Conservation (phyloP, 192 early-diverging fungal species). For the Allomyces macrogynus region DNA sequence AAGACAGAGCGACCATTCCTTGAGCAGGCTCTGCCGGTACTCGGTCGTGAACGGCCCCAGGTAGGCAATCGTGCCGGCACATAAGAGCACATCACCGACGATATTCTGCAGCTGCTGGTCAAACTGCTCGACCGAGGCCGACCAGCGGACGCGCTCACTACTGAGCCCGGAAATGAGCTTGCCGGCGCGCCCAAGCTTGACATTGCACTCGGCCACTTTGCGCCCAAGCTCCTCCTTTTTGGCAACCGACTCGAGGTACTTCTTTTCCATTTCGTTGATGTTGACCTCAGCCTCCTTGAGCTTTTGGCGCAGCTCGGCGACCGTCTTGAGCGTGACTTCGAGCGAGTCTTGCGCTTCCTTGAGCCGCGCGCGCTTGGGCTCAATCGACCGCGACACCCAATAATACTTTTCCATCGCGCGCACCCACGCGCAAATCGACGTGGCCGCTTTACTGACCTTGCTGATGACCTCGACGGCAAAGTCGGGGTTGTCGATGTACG, state of each 20-base stretch:
- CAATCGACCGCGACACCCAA: conserved; percentile 81
- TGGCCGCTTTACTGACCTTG: conserved; percentile 92
- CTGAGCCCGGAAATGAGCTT: conserved; percentile 68
- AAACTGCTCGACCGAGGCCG: conserved; percentile 67
- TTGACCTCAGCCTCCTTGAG: conserved; percentile 69
- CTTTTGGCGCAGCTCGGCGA: conserved; percentile 51
- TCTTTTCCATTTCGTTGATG: conserved; percentile 87
- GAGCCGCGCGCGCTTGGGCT: conserved; percentile 88
- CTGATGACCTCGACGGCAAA: conserved; percentile 93
- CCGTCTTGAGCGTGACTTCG: conserved; percentile 46
- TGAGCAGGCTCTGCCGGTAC: conserved; percentile 59
- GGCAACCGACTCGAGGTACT: conserved; percentile 84
- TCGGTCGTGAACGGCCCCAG: conserved; percentile 95
- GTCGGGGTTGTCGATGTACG: conserved; percentile 62
- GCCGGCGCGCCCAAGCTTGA: conserved; percentile 77
- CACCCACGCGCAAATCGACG: conserved; percentile 93
- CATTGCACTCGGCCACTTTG: conserved; percentile 82
- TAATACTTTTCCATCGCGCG: conserved; percentile 85
- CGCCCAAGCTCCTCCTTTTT: conserved; percentile 72
- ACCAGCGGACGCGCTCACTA: conserved; percentile 90
- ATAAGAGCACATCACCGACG: conserved; percentile 85
- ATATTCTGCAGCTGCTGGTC: conserved; percentile 93
- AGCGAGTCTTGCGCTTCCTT: conserved; percentile 56
- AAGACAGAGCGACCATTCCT: conserved; percentile 59
- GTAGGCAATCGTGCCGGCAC: conserved; percentile 83